phyloP scores from a whole-genome alignment of 306 rosid genomes.

The Casuarina glauca region DNA sequence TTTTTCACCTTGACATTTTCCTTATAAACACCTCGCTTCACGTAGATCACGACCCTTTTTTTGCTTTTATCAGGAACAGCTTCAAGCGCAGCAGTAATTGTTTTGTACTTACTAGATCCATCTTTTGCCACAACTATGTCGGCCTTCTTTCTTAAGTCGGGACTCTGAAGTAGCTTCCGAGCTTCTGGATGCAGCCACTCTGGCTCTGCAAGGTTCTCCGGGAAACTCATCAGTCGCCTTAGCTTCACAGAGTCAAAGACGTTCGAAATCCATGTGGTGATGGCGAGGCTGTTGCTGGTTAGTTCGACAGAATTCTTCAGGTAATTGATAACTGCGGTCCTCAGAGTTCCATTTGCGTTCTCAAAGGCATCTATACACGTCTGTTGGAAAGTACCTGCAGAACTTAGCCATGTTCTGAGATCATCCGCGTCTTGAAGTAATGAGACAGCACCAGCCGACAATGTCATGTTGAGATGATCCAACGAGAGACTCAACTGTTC shows the following conservation, averaged over 20 bases:
- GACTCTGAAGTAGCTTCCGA: constrained; percentile 31
- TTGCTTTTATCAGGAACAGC: constrained; percentile 52
- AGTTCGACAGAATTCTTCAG: constrained; percentile 61
- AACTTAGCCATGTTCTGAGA: constrained; percentile 72
- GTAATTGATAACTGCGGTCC: constrained; percentile 8
- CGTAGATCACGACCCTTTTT: constrained; percentile 64
- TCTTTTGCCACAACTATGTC: constrained; percentile 54
- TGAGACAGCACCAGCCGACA: constrained; percentile 33
- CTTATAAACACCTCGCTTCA: constrained; percentile 59
- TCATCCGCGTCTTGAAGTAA: constrained; percentile 51
- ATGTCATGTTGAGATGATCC: constrained; percentile 56
- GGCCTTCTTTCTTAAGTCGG: constrained; percentile 38
- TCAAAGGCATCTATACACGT: constrained; percentile 68
- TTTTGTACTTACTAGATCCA: constrained; percentile 51
- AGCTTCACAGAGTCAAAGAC: constrained; percentile 28
- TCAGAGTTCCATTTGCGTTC: constrained; percentile 29
- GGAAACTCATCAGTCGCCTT: constrained; percentile 36
- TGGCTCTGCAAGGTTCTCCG: constrained; percentile 9
- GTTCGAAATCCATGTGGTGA: constrained; percentile 50
- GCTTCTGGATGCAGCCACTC: constrained; percentile 35
- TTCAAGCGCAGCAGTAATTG: constrained; percentile 55
- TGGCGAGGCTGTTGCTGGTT: constrained; percentile 82
- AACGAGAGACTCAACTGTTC: constrained; percentile 57
- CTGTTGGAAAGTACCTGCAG: constrained; percentile 70
- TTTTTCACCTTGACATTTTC: constrained; percentile 67